phyloP scores from a whole-genome alignment of 805 yeast species.

The Barnettozyma vustinii region DNA sequence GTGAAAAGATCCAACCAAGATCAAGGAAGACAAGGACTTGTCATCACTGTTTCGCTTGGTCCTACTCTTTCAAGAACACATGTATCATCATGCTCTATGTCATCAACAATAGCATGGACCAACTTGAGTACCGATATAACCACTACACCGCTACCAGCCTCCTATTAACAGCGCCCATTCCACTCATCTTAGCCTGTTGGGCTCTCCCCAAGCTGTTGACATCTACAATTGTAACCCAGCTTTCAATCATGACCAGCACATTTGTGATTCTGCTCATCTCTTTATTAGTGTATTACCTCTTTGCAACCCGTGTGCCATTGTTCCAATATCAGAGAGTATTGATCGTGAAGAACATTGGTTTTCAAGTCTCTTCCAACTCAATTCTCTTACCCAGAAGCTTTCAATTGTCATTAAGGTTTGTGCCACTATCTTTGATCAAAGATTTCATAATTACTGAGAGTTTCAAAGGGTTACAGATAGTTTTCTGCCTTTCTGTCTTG shows the following conservation, averaged over 20 bases:
- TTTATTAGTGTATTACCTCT: not conserved
- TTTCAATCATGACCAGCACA: not conserved
- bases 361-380: slow-evolving; percentile 36
- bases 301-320: not conserved
- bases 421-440: slow-evolving; percentile 50
- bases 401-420: slow-evolving; percentile 32
- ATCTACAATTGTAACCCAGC: not conserved
- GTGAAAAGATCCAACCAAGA: too few relatives aligned
- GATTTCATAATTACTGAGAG: slow-evolving; percentile 76
- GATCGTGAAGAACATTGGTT: slow-evolving; percentile 41
- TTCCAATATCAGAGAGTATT: slow-evolving; percentile 28
- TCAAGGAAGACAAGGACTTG: too few relatives aligned
- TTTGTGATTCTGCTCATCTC: not conserved
- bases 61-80: too few relatives aligned
- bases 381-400: slow-evolving; percentile 15
- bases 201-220: not conserved
- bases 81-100: not conserved
- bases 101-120: not conserved
- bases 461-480: slow-evolving; percentile 60
- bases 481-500: slow-evolving; percentile 57
- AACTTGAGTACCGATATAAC: not conserved
- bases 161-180: not conserved
- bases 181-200: not conserved
- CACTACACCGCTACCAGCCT: not conserved
- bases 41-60: too few relatives aligned